Evolutionary conservation across 192 early-diverging fungal species (phyloP).

Genomic region (Chytriomyces sp.): DNA sequence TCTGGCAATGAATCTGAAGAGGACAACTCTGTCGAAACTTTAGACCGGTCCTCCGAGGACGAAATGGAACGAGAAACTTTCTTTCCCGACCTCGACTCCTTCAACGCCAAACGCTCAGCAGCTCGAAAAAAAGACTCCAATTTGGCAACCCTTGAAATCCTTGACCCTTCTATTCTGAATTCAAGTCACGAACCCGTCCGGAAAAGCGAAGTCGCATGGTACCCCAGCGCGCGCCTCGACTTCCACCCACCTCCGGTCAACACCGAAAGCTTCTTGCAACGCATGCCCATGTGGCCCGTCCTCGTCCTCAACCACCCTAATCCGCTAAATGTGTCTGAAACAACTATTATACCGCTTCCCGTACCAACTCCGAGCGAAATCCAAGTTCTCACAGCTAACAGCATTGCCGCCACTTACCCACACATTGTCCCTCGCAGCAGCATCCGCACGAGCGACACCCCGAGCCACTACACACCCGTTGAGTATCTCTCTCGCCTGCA

Average conservation of each 20-base stretch:
- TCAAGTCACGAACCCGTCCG: neutral
- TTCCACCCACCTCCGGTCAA: slow-evolving; percentile 5
- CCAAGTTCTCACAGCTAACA: neutral
- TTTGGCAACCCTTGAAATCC: neutral
- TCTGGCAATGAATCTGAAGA: slow-evolving; percentile 22
- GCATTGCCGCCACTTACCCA: neutral
- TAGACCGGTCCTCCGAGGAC: slow-evolving; percentile 20
- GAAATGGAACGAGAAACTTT: slow-evolving; percentile 9
- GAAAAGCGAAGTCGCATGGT: slow-evolving; percentile 24
- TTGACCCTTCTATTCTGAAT: neutral
- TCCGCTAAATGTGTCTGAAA: neutral
- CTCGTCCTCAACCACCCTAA: slow-evolving; percentile 3
- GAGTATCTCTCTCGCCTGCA: too few species aligned
- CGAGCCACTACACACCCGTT: slow-evolving; percentile 26
- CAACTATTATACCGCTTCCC: slow-evolving; percentile 10
- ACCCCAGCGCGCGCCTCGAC: slow-evolving; percentile 19
- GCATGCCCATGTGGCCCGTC: slow-evolving; percentile 21
- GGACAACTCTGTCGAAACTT: neutral
- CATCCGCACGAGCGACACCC: neutral
- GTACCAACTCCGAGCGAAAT: slow-evolving; percentile 12
- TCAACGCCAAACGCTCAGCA: neutral
- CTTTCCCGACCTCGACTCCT: slow-evolving; percentile 15
- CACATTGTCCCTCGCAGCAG: neutral
- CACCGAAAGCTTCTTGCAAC: neutral
- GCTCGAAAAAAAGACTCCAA: neutral